Evolutionary conservation across 352 stramenopile genomes (phyloP), one percentile per base, ranked within the genome.

Genomic region (Aphanomyces astaci): DNA sequence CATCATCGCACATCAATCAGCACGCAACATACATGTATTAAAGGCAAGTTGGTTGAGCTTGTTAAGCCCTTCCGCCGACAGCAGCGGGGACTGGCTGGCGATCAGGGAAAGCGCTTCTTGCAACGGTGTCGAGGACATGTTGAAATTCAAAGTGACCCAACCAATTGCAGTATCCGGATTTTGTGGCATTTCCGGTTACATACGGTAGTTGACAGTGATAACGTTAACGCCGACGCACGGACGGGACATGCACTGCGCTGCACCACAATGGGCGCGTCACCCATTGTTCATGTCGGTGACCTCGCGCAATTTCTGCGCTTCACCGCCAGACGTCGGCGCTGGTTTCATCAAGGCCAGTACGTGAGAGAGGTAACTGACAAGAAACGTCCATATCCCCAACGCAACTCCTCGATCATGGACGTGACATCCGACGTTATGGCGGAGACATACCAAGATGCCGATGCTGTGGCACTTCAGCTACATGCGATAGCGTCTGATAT

Each of bases 21-120:
- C 22, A 63, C 11, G 22, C 2, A 65, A 66, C 78, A 56, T 54
- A 89, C 84, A 77, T 64, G 90, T 80, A 72, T 89, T 92, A 64
- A 92, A 92, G 15, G 81, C 88, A n/a, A 75, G 78, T 63, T 89
- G 82, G 19, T 78, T 80, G 46, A 92, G 76, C 73, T 89, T 89
- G 36, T 80, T 80, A 60, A 90, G 81, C 0, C 84, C 84, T 36
- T 92, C 82, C 15, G 75, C 70, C 9, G 73, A 74, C 25, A 82
- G 77, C 10, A 83, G 71, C 46, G 84, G 78, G 59, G 77, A 84
- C 30, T 82, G 76, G 51, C 75, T 87, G 55, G 81, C 73, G 49
- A 88, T 78, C 67, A 90, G 70, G 17, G 71, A 59, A 17, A 92
- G 75, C 27, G 78, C 80, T 57, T 92, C 82, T n/a, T 74, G 75